Percentiles rank a stretch among this genome's conserved stretches.
These are phyloP conservation scores for Sphagnum contortum DNA, from an alignment of 225 moss, liverwort and hornwort genomes.

Conservation along the genomic window DNA sequence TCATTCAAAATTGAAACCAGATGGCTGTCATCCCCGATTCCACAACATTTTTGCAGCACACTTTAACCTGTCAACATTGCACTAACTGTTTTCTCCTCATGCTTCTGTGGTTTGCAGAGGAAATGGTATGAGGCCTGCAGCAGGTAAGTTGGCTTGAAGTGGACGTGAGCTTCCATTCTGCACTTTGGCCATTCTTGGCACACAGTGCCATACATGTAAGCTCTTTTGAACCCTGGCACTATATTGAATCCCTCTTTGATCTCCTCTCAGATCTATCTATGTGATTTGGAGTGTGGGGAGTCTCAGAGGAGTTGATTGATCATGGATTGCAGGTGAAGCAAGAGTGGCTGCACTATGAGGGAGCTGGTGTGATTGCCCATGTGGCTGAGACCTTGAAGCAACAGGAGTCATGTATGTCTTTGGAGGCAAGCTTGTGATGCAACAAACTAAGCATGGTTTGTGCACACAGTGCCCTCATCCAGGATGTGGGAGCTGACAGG, in stretches of 20 bases:
- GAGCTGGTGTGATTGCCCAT: slow-evolving; percentile 66
- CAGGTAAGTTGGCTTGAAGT: slow-evolving; percentile 84
- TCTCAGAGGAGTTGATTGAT: background rate
- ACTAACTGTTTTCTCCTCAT: too few species aligned
- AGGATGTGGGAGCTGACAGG: too few species aligned
- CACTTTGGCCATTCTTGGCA: slow-evolving; percentile 77
- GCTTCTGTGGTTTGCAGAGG: slow-evolving; percentile 32
- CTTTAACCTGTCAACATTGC: background rate
- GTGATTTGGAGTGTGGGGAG: background rate
- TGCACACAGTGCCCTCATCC: too few species aligned
- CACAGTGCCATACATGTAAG: slow-evolving; percentile 69
- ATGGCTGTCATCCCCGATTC: background rate
- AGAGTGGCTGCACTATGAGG: slow-evolving; percentile 61
- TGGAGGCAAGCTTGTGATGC: slow-evolving; percentile 16
- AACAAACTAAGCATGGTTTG: too few species aligned
- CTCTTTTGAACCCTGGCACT: background rate
- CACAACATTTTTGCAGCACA: background rate
- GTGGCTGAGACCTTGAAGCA: slow-evolving; percentile 49
- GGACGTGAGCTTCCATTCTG: slow-evolving; percentile 83
- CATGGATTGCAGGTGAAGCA: slow-evolving; percentile 47
- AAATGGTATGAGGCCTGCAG: slow-evolving; percentile 79
- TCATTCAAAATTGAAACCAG: background rate
- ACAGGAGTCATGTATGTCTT: slow-evolving; percentile 24
- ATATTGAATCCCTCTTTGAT: background rate
- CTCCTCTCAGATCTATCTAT: background rate